Percentiles rank a stretch among this genome's conserved stretches.
These are phyloP conservation scores for Rhizophagus sp. DNA, from an alignment of 192 early-diverging fungal species.

Conservation along the genomic window DNA sequence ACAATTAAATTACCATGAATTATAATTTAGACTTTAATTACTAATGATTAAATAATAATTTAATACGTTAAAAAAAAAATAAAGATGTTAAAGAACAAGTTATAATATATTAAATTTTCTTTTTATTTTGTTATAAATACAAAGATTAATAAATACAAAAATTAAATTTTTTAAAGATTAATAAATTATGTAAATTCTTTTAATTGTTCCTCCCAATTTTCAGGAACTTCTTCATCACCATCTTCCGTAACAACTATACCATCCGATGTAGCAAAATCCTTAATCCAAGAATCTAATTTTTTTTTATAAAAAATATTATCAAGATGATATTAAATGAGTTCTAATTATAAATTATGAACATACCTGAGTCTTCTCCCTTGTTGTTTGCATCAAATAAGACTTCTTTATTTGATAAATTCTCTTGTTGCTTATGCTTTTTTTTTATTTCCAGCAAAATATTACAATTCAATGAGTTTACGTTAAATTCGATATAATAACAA, in stretches of 20 bases:
- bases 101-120: too few relatives aligned
- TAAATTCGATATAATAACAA: not conserved
- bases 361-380: slow-evolving; percentile 45
- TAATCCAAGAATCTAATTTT: slow-evolving; percentile 43
- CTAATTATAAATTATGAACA: slow-evolving; percentile 4
- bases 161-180: not conserved
- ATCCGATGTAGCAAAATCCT: slow-evolving; percentile 35
- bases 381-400: slow-evolving; percentile 43
- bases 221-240: slow-evolving; percentile 38
- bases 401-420: slow-evolving; percentile 26
- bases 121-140: too few relatives aligned
- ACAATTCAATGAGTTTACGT: not conserved
- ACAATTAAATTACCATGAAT: too few relatives aligned
- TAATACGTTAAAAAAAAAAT: too few relatives aligned
- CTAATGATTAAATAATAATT: too few relatives aligned
- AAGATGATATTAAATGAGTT: not conserved
- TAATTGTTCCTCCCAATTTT: slow-evolving; percentile 48
- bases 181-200: slow-evolving; percentile 28
- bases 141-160: too few relatives aligned
- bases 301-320: not conserved
- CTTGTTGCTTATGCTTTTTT: not conserved
- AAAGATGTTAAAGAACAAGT: too few relatives aligned
- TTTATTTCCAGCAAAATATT: not conserved
- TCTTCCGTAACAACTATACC: slow-evolving; percentile 30
- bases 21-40: too few relatives aligned